phyloP scores from a whole-genome alignment of 2,329 filamentous ascomycete species.

The Neoarthrinium moseri region DNA sequence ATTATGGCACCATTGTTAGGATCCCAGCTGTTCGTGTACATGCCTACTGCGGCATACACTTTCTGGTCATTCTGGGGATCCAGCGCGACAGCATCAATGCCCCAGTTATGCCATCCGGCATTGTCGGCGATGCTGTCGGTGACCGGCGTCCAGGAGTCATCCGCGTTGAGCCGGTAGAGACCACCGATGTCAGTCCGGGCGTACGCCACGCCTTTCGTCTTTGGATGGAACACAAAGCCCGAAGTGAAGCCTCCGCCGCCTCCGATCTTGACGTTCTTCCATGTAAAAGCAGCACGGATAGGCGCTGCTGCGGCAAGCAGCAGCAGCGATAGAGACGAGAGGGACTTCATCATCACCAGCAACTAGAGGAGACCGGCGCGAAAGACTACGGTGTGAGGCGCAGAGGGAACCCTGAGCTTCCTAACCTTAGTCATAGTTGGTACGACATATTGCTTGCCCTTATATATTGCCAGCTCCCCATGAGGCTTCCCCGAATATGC shows the following conservation, averaged over 20 bases:
- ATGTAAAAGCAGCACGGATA: constrained; percentile 34
- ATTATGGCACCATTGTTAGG: constrained; percentile 55
- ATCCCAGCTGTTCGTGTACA: constrained; percentile 61
- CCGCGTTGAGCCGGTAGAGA: constrained; percentile 53
- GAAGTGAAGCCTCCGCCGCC: constrained; percentile 57
- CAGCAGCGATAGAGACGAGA: constrained; percentile 9
- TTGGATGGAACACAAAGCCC: constrained; percentile 57
- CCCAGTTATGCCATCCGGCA: constrained; percentile 53
- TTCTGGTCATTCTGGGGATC: constrained; percentile 51
- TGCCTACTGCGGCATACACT: constrained; percentile 53
- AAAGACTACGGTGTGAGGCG: background rate
- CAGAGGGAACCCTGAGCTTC: no score
- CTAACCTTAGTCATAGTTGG: background rate
- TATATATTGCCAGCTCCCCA: background rate
- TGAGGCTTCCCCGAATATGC: constrained; percentile 1
- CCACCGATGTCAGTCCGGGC: constrained; percentile 58
- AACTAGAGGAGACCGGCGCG: background rate
- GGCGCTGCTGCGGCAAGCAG: constrained; percentile 18
- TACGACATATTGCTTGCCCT: background rate
- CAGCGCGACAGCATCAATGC: constrained; percentile 54
- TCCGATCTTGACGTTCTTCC: constrained; percentile 51
- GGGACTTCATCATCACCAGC: constrained; percentile 5
- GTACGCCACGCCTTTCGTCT: constrained; percentile 49
- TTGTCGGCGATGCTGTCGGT: constrained; percentile 44
- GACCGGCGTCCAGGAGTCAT: constrained; percentile 55